These are phyloP conservation scores for Porogramme epimiltina DNA, from an alignment of 1,284 basidiomycete species.

Conservation along the genomic window DNA sequence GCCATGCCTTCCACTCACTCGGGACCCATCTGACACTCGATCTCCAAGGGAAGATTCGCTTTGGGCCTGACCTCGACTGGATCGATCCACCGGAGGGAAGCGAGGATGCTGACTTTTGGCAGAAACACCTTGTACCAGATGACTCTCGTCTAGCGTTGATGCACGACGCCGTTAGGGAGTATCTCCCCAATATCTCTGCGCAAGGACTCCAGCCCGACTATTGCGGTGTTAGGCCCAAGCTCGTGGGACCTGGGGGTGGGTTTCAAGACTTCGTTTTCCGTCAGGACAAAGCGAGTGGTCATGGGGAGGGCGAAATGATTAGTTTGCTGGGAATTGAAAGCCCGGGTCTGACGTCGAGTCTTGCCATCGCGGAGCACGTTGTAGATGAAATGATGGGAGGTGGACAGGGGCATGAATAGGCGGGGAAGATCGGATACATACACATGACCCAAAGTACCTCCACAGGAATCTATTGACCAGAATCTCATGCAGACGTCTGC, in stretches of 20 bases:
- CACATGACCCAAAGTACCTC: not conserved
- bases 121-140: constrained; percentile 64
- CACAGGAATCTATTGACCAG: not conserved
- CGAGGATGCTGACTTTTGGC: constrained; percentile 72
- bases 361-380: constrained; percentile 75
- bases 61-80: constrained; percentile 95
- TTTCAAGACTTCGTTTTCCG: constrained; percentile 87
- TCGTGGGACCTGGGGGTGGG: constrained; percentile 71
- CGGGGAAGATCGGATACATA: constrained; percentile 1
- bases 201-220: constrained; percentile 85
- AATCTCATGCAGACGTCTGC: constrained; percentile 13
- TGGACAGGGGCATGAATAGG: constrained; percentile 12
- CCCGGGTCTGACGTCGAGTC: constrained; percentile 73
- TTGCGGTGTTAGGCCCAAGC: constrained; percentile 89
- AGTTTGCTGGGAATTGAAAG: constrained; percentile 80
- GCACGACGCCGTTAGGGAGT: constrained; percentile 65
- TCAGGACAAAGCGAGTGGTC: constrained; percentile 45
- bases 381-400: constrained; percentile 56
- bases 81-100: constrained; percentile 59
- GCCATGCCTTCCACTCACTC: constrained; percentile 73
- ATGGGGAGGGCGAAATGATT: constrained; percentile 56
- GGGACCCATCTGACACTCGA: constrained; percentile 93
- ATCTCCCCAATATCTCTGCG: constrained; percentile 72
- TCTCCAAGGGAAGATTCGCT: constrained; percentile 84
- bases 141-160: constrained; percentile 68